Percentiles rank a stretch among this genome's conserved stretches.
These are phyloP conservation scores for Nemania sp. DNA, from an alignment of 2,329 filamentous ascomycete species.

Conservation along the genomic window DNA sequence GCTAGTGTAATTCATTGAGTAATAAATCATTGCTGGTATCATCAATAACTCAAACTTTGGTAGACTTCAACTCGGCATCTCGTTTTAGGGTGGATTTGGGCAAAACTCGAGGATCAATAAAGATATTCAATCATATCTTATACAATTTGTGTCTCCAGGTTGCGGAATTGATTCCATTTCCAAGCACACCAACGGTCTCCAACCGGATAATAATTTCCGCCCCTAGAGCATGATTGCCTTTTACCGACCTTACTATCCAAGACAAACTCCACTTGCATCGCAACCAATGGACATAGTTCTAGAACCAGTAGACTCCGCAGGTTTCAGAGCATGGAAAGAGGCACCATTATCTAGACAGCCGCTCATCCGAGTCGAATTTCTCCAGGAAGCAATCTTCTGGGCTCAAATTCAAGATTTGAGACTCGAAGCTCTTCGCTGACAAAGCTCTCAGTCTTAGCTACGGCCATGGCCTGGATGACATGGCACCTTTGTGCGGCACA, in stretches of 20 bases:
- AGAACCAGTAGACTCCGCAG: not conserved
- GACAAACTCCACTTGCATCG: not conserved
- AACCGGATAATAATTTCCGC: not conserved
- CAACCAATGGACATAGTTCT: slow-evolving; percentile 5
- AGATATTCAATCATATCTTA: too few species aligned
- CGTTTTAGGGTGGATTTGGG: too few species aligned
- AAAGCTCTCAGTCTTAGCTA: not conserved
- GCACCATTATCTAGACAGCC: not conserved
- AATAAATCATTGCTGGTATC: too few species aligned
- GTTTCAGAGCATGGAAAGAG: not conserved
- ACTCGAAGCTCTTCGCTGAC: not conserved
- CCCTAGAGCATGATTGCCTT: not conserved
- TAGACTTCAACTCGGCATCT: too few species aligned
- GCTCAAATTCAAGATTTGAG: not conserved
- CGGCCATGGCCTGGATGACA: slow-evolving; percentile 7
- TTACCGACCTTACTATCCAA: not conserved
- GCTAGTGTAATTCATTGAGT: too few species aligned
- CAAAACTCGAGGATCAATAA: too few species aligned
- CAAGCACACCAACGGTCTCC: not conserved
- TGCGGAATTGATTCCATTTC: too few species aligned
- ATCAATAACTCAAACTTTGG: too few species aligned
- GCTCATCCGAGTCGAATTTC: not conserved
- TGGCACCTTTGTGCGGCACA: not conserved
- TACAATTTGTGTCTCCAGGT: not conserved
- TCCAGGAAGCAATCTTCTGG: not conserved